Evolutionary conservation across 148 eudicot genomes (phyloP), one percentile per base, ranked within the genome.

Genomic region (Rhododendron ferrugineum): DNA sequence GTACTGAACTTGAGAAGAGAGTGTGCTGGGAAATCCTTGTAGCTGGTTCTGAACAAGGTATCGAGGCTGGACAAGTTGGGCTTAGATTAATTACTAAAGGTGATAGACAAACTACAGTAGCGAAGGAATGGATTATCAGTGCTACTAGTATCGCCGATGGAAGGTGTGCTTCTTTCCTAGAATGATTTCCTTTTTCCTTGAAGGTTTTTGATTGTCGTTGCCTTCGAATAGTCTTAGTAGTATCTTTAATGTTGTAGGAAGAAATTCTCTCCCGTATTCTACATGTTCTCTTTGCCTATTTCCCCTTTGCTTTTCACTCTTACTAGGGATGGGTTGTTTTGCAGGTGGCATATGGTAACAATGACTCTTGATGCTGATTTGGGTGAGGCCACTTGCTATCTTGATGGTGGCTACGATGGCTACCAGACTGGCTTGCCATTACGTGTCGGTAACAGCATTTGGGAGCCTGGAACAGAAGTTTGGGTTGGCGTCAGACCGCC

Each of bases 41-140:
- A 83, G 99, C 99, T 49, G 99, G 99, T 47, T 90, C 99, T 76
- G 99, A 97, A 82, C 99, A 97, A 93, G 99, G 99, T 73, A 93
- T 97, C 82, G 99, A 97, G 83, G 95, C 99, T 64, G 99, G 99
- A 78, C 99, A 97, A 89, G 99, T 97, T 85, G 99, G 98, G 86
- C 95, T 97, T 66, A 91, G 94, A 87, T 84, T 95, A 56, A 95
- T 95, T 86, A 93, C 94, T 15, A 95, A 93, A 93, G 93, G 95
- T 84, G 99, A 94, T 86, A 93, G 93, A 86, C 98, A 95, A 87
- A 90, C 92, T 82, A 92, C 94, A 76, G 94, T 92, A 13, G 92
- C 94, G 5, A 97, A 94, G 88, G 99, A 97, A 90, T 95, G 99
- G 99, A 94, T 94, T 91, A 93, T 97, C 86, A 89, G 98, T 83